These are phyloP conservation scores for Candida patagonica DNA, from an alignment of 805 yeast genomes.

Conservation along the genomic window DNA sequence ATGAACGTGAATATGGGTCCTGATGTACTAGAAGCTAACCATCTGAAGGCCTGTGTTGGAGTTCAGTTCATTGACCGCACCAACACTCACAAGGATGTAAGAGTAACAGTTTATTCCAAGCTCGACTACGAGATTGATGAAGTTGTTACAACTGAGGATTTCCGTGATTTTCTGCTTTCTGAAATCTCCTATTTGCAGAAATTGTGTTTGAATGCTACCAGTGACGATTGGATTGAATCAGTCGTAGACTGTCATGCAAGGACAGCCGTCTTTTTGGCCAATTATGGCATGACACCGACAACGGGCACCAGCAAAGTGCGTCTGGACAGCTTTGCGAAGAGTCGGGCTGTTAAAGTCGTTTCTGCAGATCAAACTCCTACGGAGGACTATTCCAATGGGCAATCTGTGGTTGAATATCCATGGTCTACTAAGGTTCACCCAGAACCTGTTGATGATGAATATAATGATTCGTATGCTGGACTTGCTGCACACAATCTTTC, in stretches of 20 bases:
- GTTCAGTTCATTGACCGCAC: constrained; percentile 31
- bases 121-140: constrained; percentile 20
- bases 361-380: constrained; percentile 3
- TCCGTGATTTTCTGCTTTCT: constrained; percentile 31
- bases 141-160: constrained; percentile 25
- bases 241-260: constrained; percentile 27
- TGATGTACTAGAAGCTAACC: constrained; percentile 29
- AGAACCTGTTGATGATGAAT: neutral
- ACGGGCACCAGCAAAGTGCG: constrained; percentile 2
- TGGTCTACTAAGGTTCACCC: neutral
- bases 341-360: neutral
- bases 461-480: neutral
- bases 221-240: constrained; percentile 22
- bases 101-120: constrained; percentile 17
- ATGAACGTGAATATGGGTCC: constrained; percentile 45
- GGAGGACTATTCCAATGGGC: neutral
- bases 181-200: constrained; percentile 32
- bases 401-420: neutral
- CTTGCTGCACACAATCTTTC: constrained; percentile 1
- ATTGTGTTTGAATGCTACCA: constrained; percentile 29
- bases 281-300: constrained; percentile 20
- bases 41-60: constrained; percentile 40
- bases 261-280: constrained; percentile 16
- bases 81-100: constrained; percentile 5
- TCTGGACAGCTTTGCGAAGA: constrained; percentile 2